These are phyloP conservation scores for Fusarium pseudocircinatum DNA, from an alignment of 2,329 filamentous ascomycete species.

Conservation along the genomic window DNA sequence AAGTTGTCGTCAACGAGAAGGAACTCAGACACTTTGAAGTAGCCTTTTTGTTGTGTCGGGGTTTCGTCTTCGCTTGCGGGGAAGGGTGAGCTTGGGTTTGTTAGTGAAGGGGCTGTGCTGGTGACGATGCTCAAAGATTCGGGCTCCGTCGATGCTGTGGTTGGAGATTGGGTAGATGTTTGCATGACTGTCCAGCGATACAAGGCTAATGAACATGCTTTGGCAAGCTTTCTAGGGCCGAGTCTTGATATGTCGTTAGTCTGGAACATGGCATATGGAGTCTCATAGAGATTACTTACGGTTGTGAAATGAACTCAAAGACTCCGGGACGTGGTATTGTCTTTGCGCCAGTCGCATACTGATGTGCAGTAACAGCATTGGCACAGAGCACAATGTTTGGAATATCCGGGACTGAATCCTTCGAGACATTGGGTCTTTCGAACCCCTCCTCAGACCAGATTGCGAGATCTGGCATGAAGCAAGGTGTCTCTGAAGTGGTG, in stretches of 20 bases:
- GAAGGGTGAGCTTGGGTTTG: slow-evolving; percentile 4
- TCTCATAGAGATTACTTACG: slow-evolving; percentile 38
- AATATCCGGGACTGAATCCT: not conserved
- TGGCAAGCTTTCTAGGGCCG: slow-evolving; percentile 51
- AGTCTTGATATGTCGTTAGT: slow-evolving; percentile 35
- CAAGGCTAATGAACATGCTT: slow-evolving; percentile 43
- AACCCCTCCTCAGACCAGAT: slow-evolving; percentile 38
- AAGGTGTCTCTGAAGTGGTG: not conserved
- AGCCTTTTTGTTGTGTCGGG: not conserved
- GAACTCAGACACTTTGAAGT: slow-evolving; percentile 26
- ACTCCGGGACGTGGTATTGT: slow-evolving; percentile 33
- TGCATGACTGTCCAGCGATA: slow-evolving; percentile 40
- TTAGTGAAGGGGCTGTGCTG: not conserved
- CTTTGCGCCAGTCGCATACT: slow-evolving; percentile 33
- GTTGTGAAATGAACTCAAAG: slow-evolving; percentile 52
- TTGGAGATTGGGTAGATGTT: not conserved
- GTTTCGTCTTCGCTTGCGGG: slow-evolving; percentile 17
- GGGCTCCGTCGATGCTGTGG: not conserved
- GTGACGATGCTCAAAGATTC: not conserved
- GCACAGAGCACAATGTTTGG: slow-evolving; percentile 48
- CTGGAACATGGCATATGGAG: not conserved
- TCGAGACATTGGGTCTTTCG: not conserved
- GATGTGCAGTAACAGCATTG: slow-evolving; percentile 46
- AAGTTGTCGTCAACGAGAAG: slow-evolving; percentile 55
- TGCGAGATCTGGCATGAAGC: slow-evolving; percentile 41